phyloP scores from a whole-genome alignment of 169 alveolate genomes.

The Cryptosporidium felis region DNA sequence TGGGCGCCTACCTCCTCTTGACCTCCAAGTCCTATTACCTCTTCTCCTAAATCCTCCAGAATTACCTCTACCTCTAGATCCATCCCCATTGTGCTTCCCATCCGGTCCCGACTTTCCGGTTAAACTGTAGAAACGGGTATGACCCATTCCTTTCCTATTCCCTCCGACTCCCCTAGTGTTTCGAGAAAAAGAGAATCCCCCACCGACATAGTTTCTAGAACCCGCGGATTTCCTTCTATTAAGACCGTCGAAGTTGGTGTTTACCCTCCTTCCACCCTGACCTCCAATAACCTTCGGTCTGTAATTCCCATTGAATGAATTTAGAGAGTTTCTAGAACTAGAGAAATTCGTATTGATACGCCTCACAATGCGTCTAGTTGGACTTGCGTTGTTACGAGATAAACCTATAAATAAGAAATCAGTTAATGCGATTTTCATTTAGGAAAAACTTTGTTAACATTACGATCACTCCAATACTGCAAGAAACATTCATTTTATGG shows the following conservation, averaged over 20 bases:
- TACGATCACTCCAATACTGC: neutral
- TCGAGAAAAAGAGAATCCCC: neutral
- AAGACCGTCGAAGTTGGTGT: neutral
- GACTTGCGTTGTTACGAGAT: neutral
- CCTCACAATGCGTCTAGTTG: neutral
- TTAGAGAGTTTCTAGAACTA: neutral
- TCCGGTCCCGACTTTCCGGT: neutral
- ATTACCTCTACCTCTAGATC: conserved; percentile 28
- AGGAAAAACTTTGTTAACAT: too few species aligned
- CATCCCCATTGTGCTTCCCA: conserved; percentile 16
- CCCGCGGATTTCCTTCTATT: neutral
- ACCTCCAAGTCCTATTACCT: neutral
- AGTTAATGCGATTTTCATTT: neutral
- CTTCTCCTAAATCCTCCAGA: conserved; percentile 10
- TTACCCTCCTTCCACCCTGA: conserved; percentile 41
- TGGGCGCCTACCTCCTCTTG: neutral
- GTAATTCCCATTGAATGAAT: neutral
- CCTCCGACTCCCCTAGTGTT: neutral
- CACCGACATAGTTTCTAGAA: neutral
- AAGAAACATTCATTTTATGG: neutral
- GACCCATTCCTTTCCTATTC: too few species aligned
- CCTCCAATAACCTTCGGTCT: neutral
- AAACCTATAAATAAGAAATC: conserved; percentile 40
- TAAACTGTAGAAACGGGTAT: neutral
- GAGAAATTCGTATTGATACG: neutral